Percentiles rank a stretch among this genome's conserved stretches.
phyloP scores from a whole-genome alignment of 1,284 basidiomycete species.

The Naganishia sp. region DNA sequence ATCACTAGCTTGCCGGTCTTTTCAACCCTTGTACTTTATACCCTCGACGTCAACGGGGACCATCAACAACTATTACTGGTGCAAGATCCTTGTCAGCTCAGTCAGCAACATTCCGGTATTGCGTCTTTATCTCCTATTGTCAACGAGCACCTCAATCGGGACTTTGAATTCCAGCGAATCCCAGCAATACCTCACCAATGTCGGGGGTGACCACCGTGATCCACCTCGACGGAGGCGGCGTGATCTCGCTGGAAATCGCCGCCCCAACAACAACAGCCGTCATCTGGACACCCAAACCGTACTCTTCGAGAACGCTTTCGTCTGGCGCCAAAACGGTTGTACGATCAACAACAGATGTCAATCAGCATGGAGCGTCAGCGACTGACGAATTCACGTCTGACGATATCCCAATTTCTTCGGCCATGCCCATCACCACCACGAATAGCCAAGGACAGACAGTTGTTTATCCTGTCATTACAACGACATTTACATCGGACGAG shows the following conservation, averaged over 20 bases:
- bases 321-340: constrained; percentile 1
- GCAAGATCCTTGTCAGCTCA: too few species aligned
- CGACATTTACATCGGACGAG: constrained; percentile 22
- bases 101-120: too few species aligned
- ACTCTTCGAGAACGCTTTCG: constrained; percentile 1
- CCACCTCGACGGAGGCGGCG: constrained; percentile 5
- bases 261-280: constrained; percentile 4
- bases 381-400: constrained; percentile 22
- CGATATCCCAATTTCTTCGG: not conserved
- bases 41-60: too few species aligned
- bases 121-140: too few species aligned
- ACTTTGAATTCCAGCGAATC: too few species aligned
- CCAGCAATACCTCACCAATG: constrained; percentile 2
- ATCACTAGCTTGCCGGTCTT: too few species aligned
- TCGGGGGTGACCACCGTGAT: constrained; percentile 23
- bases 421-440: constrained; percentile 2
- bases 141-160: too few species aligned
- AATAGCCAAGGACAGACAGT: constrained; percentile 4
- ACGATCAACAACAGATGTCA: constrained; percentile 15
- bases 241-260: constrained; percentile 15
- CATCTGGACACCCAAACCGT: constrained; percentile 16
- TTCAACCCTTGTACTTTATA: too few species aligned
- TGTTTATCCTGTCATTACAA: constrained; percentile 1
- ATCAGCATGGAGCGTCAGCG: constrained; percentile 19
- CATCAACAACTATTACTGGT: too few species aligned